A percentile compares a stretch with the other conserved stretches of the same genome.
These are phyloP conservation scores for Hymenochaete sp. DNA, from an alignment of 1,284 basidiomycete species.

Conservation along the genomic window DNA sequence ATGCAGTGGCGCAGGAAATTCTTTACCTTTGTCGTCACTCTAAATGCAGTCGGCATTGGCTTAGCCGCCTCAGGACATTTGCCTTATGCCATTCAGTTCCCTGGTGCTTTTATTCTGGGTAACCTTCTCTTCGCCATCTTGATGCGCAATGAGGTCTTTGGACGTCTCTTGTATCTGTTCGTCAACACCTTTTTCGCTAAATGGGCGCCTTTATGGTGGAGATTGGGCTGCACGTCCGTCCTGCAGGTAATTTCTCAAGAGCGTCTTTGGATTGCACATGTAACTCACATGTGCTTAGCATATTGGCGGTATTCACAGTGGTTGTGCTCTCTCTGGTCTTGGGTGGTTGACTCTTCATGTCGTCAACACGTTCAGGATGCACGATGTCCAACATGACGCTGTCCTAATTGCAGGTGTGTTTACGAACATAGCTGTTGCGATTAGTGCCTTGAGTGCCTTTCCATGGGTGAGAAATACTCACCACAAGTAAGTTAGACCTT, in stretches of 20 bases:
- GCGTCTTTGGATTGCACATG: neutral
- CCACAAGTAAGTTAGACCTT: conserved; percentile 50
- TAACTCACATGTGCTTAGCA: conserved; percentile 35
- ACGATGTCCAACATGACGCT: conserved; percentile 40
- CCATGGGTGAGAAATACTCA: conserved; percentile 69
- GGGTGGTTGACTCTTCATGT: conserved; percentile 58
- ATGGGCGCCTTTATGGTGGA: conserved; percentile 66
- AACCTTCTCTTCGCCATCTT: conserved; percentile 46
- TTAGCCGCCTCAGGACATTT: conserved; percentile 58
- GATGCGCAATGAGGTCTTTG: conserved; percentile 51
- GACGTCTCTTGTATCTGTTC: conserved; percentile 41
- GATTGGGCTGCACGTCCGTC: conserved; percentile 60
- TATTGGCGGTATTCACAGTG: conserved; percentile 61
- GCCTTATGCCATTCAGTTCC: conserved; percentile 49
- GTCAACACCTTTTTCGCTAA: conserved; percentile 52
- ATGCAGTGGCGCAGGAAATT: conserved; percentile 42
- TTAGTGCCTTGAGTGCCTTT: conserved; percentile 52
- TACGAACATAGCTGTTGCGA: conserved; percentile 44
- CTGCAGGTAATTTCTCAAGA: conserved; percentile 39
- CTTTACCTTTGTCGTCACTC: conserved; percentile 45
- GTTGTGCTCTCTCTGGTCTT: conserved; percentile 44
- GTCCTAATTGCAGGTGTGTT: conserved; percentile 51
- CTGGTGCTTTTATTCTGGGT: conserved; percentile 51
- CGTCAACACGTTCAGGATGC: conserved; percentile 42
- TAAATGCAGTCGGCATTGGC: conserved; percentile 54